These are phyloP conservation scores for Pestalotiopsis sp. DNA, from an alignment of 2,329 filamentous ascomycete genomes.

Conservation along the genomic window DNA sequence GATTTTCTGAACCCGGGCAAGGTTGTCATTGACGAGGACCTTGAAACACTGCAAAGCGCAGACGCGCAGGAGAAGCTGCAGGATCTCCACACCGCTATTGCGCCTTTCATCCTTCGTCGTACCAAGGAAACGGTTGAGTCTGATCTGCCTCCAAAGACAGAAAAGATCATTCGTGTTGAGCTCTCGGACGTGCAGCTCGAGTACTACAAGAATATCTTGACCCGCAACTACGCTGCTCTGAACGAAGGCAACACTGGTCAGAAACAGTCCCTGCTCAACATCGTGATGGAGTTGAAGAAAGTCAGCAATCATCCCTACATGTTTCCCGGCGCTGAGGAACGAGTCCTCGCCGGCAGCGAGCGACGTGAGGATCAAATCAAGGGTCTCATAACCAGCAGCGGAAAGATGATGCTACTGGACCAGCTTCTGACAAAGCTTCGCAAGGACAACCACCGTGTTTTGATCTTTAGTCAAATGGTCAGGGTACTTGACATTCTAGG, in stretches of 20 bases:
- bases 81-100: slow-evolving; percentile 81
- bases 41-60: slow-evolving; percentile 76
- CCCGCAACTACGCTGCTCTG: slow-evolving; percentile 91
- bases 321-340: slow-evolving; percentile 92
- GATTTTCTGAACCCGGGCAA: slow-evolving; percentile 97
- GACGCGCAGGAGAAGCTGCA: slow-evolving; percentile 86
- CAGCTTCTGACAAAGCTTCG: slow-evolving; percentile 92
- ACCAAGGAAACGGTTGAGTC: slow-evolving; percentile 98
- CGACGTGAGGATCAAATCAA: slow-evolving; percentile 90
- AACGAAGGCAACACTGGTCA: slow-evolving; percentile 89
- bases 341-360: slow-evolving; percentile 77
- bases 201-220: slow-evolving; percentile 98
- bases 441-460: slow-evolving; percentile 88
- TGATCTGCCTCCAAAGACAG: slow-evolving; percentile 92
- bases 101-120: slow-evolving; percentile 91
- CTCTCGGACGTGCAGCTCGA: slow-evolving; percentile 94
- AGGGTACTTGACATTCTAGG: slow-evolving; percentile 96
- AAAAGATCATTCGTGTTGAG: slow-evolving; percentile 98
- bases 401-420: slow-evolving; percentile 99
- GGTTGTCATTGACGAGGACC: slow-evolving; percentile 86
- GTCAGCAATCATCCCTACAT: slow-evolving; percentile 99
- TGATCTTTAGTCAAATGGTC: slow-evolving; percentile 99
- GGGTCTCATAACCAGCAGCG: slow-evolving; percentile 92
- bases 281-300: slow-evolving; percentile 99
- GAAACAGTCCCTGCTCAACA: slow-evolving; percentile 93